These are phyloP conservation scores for Peterozyma xylosa DNA, from an alignment of 805 yeast genomes.

Conservation along the genomic window DNA sequence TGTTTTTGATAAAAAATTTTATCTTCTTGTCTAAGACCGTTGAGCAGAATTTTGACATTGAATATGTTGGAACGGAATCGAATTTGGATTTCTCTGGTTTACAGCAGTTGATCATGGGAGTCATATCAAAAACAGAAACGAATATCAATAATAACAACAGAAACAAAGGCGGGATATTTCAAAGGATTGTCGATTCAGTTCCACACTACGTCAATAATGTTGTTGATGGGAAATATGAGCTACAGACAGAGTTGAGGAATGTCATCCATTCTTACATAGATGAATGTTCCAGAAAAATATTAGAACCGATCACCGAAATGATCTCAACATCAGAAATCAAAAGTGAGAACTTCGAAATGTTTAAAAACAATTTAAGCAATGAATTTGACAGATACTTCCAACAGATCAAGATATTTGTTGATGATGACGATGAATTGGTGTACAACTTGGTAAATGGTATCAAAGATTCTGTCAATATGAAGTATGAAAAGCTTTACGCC, in stretches of 20 bases:
- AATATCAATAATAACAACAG: slow-evolving; percentile 6
- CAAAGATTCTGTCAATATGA: slow-evolving; percentile 49
- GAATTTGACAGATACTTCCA: slow-evolving; percentile 49
- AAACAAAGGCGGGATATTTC: slow-evolving; percentile 2
- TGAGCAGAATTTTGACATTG: slow-evolving; percentile 67
- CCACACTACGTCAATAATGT: slow-evolving; percentile 77
- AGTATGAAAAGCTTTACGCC: slow-evolving; percentile 48
- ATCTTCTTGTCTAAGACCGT: slow-evolving; percentile 65
- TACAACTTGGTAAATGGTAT: slow-evolving; percentile 54
- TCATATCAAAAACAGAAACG: slow-evolving; percentile 29
- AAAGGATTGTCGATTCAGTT: slow-evolving; percentile 43
- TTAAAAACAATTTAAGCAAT: slow-evolving; percentile 42
- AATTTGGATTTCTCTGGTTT: slow-evolving; percentile 79
- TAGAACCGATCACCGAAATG: slow-evolving; percentile 31
- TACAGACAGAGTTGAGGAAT: slow-evolving; percentile 65
- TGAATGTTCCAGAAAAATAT: slow-evolving; percentile 40
- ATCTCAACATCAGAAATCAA: slow-evolving; percentile 10
- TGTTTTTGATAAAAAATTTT: slow-evolving; percentile 67
- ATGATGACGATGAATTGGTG: slow-evolving; percentile 41
- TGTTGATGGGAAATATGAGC: slow-evolving; percentile 69
- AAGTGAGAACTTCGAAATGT: slow-evolving; percentile 17
- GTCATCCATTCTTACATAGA: slow-evolving; percentile 65
- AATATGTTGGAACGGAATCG: slow-evolving; percentile 62
- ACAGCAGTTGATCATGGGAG: slow-evolving; percentile 35
- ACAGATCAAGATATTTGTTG: slow-evolving; percentile 46